Evolutionary conservation across 1,284 basidiomycete genomes (phyloP).

Genomic region (Puccinia novopanici): DNA sequence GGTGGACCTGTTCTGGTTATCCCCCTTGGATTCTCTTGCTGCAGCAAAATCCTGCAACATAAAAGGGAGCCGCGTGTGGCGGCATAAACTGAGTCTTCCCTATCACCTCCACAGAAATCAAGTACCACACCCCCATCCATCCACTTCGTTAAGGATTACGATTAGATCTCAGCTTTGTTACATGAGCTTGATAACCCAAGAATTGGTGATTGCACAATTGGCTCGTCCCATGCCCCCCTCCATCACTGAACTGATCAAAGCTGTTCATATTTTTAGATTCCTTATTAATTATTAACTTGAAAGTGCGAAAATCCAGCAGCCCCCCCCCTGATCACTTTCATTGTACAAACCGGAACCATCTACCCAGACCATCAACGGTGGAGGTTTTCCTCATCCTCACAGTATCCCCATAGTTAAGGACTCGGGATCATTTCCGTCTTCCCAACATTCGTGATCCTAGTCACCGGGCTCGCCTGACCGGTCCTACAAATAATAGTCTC

Average conservation of each 20-base stretch:
- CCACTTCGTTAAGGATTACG: neutral
- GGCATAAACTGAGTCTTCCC: neutral
- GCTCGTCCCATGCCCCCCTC: neutral
- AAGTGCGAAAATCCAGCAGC: neutral
- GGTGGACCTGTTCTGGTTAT: slow-evolving; percentile 4
- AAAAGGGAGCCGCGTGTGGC: slow-evolving; percentile 3
- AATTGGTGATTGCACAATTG: neutral
- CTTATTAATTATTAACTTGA: neutral
- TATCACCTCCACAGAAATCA: neutral
- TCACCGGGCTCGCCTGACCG: neutral
- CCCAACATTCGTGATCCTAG: neutral
- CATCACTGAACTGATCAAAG: neutral
- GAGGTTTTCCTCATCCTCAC: neutral
- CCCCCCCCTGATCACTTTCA: neutral
- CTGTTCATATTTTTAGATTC: neutral
- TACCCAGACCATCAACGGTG: slow-evolving; percentile 5
- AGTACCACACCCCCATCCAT: neutral
- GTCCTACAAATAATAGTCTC: neutral
- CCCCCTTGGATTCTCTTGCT: neutral
- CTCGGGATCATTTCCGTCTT: neutral
- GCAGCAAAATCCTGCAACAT: slow-evolving; percentile 2
- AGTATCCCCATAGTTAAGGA: slow-evolving; percentile 8
- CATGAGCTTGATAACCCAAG: neutral
- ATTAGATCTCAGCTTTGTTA: neutral
- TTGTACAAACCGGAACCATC: neutral